Percentiles rank a stretch among this genome's conserved stretches.
These are phyloP conservation scores for Kwoniella pini DNA, from an alignment of 768 basidiomycete species.

Conservation along the genomic window DNA sequence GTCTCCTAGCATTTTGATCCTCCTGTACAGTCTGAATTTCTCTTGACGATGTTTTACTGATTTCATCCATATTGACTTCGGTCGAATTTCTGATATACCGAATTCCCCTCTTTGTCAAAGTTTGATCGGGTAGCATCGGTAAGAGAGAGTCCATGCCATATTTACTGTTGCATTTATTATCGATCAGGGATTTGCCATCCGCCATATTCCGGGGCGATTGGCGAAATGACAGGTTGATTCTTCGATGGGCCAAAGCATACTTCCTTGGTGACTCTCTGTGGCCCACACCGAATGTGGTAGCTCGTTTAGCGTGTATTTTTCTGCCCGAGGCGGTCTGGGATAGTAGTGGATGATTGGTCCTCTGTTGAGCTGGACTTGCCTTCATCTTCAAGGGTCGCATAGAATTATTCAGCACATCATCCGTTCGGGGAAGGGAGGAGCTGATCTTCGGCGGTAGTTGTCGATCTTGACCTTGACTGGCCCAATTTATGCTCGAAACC, in stretches of 20 bases:
- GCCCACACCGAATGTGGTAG: constrained; percentile 1
- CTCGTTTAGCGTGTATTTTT: background rate
- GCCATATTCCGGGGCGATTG: background rate
- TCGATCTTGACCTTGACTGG: no score
- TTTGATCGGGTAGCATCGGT: constrained; percentile 3
- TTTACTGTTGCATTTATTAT: background rate
- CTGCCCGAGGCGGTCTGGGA: background rate
- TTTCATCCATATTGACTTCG: background rate
- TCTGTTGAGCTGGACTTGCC: background rate
- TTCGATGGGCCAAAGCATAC: constrained; percentile 17
- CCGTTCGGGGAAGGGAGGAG: background rate
- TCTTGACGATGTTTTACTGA: background rate
- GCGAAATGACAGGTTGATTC: constrained; percentile 1
- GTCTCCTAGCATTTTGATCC: background rate
- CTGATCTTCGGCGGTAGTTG: no score
- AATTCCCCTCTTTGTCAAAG: constrained; percentile 7
- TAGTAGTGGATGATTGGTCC: background rate
- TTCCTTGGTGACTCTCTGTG: constrained; percentile 8
- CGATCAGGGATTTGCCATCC: background rate
- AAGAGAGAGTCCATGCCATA: background rate
- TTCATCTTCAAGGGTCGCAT: background rate
- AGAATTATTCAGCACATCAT: background rate
- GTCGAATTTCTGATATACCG: background rate
- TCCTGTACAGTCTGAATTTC: background rate
- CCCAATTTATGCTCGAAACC: no score